Evolutionary conservation across 768 basidiomycete genomes (phyloP).

Genomic region (Boletus pseudo-olivaceus): DNA sequence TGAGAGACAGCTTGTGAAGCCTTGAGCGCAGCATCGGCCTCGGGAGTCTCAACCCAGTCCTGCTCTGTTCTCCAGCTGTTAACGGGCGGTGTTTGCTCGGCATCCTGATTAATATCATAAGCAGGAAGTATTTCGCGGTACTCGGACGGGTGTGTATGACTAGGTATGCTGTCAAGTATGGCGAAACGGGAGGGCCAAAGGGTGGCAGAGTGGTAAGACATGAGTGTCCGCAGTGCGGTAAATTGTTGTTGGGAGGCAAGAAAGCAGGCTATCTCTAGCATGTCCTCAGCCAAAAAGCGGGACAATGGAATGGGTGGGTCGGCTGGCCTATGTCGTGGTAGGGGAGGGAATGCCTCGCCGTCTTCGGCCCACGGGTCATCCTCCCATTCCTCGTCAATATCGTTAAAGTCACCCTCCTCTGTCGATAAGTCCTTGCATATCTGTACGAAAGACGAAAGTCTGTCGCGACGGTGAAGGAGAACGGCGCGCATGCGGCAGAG

Average conservation of each 20-base stretch:
- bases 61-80: slow-evolving; percentile 47
- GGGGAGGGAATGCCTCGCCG: slow-evolving; percentile 25
- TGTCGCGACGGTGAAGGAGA: slow-evolving; percentile 67
- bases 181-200: slow-evolving; percentile 69
- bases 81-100: slow-evolving; percentile 36
- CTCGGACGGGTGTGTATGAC: slow-evolving; percentile 60
- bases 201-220: slow-evolving; percentile 48
- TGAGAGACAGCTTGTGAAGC: slow-evolving; percentile 20
- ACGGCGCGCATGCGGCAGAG: slow-evolving; percentile 61
- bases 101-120: slow-evolving; percentile 46
- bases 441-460: slow-evolving; percentile 68
- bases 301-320: slow-evolving; percentile 53
- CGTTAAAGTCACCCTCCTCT: slow-evolving; percentile 24
- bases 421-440: slow-evolving; percentile 45
- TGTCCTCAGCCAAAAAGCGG: slow-evolving; percentile 57
- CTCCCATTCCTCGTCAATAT: slow-evolving; percentile 45
- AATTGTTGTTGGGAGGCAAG: slow-evolving; percentile 65
- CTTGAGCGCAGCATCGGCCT: slow-evolving; percentile 42
- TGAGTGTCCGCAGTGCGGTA: slow-evolving; percentile 53
- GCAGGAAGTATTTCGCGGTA: slow-evolving; percentile 63
- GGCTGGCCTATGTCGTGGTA: slow-evolving; percentile 18
- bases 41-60: slow-evolving; percentile 58
- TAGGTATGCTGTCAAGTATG: slow-evolving; percentile 73
- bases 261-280: slow-evolving; percentile 56
- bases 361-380: slow-evolving; percentile 68